Evolutionary conservation across 164 flowering plant genomes (phyloP).

Genomic region (Cinnamomum chago): DNA sequence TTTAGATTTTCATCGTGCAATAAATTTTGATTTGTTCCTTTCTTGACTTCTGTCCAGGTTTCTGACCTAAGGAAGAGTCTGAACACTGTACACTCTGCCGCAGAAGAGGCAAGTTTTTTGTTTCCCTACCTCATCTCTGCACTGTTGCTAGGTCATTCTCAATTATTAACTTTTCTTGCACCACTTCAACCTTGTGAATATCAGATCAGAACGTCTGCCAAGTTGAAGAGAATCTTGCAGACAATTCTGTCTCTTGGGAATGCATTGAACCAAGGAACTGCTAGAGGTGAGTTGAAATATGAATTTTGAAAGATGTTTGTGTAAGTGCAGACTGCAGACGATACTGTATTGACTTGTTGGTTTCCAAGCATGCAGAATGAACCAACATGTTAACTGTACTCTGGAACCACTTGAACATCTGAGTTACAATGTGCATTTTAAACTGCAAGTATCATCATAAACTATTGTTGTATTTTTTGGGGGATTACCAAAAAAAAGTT

Average conservation of each 20-base stretch:
- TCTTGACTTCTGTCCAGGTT: slow-evolving; percentile 35
- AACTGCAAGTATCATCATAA: neutral
- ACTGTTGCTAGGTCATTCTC: neutral
- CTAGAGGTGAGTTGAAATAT: slow-evolving; percentile 60
- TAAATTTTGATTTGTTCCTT: neutral
- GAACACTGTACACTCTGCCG: slow-evolving; percentile 64
- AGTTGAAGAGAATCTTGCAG: slow-evolving; percentile 85
- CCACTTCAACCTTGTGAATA: slow-evolving; percentile 5
- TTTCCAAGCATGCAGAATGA: neutral
- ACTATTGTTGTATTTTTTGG: neutral
- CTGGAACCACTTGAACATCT: neutral
- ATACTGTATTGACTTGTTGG: neutral
- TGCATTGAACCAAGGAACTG: slow-evolving; percentile 97
- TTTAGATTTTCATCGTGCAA: neutral
- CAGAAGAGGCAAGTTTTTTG: slow-evolving; percentile 66
- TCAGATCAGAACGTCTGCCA: slow-evolving; percentile 74
- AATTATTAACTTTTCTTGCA: slow-evolving; percentile 8
- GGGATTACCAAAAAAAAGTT: neutral
- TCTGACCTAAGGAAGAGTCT: slow-evolving; percentile 73
- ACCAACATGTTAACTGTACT: neutral
- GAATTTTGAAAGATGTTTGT: neutral
- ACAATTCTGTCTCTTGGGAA: slow-evolving; percentile 90
- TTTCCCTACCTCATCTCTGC: neutral
- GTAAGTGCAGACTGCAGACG: neutral
- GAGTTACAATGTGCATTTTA: too few species aligned